Conservation (phyloP, 192 early-diverging fungal species). For the Glomus cerebriforme region DNA sequence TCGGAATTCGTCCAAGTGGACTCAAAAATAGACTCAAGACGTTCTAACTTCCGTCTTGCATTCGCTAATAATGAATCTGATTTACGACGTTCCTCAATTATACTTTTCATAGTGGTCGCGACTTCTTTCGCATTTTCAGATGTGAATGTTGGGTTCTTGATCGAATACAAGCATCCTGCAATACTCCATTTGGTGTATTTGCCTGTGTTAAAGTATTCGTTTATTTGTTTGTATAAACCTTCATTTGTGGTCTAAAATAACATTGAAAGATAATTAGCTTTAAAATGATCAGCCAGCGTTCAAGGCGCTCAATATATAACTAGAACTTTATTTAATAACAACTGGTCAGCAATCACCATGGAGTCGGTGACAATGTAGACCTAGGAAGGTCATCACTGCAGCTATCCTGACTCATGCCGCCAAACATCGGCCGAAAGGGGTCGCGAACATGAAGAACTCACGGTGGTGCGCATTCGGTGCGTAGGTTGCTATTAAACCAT, state of each 20-base stretch:
- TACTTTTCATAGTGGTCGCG: conserved; percentile 3
- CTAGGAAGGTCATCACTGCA: conserved; percentile 15
- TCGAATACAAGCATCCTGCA: neutral
- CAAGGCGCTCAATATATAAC: conserved; percentile 18
- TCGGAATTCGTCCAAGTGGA: conserved; percentile 6
- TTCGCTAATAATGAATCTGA: conserved; percentile 24
- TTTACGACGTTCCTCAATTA: neutral
- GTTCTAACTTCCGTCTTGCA: conserved; percentile 2
- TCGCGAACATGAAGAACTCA: conserved; percentile 22
- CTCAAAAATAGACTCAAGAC: conserved; percentile 14
- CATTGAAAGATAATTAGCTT: conserved; percentile 12
- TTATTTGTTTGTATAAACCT: conserved; percentile 1
- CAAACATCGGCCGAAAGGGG: conserved; percentile 32
- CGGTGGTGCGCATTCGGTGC: conserved; percentile 30
- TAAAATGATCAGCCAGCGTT: neutral
- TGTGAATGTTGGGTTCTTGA: neutral
- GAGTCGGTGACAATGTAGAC: conserved; percentile 29
- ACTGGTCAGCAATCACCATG: conserved; percentile 11
- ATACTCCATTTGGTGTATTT: conserved; percentile 25
- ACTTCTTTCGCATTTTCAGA: conserved; percentile 17
- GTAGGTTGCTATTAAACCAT: conserved; percentile 1
- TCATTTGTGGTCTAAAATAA: conserved; percentile 26
- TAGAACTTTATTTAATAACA: conserved; percentile 19
- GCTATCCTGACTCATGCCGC: conserved; percentile 27
- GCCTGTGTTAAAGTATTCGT: conserved; percentile 13